Percentiles rank a stretch among this genome's conserved stretches.
phyloP scores from a whole-genome alignment of 257 asterid species.

The Nyctanthes arbortristis region DNA sequence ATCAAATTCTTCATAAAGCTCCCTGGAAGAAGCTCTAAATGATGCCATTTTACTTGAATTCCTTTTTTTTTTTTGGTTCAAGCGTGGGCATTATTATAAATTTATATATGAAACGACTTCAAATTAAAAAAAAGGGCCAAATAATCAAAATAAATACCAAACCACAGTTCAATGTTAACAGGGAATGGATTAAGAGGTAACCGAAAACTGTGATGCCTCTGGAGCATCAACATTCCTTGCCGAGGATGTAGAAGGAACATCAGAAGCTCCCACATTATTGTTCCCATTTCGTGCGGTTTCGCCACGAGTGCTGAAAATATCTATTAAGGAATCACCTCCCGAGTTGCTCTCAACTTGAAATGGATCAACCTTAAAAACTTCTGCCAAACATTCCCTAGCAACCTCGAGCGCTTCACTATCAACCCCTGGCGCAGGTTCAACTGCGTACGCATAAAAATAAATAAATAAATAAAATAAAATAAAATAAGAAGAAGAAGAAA shows the following conservation, averaged over 20 bases:
- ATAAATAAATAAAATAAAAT: background rate
- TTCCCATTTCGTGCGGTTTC: slow-evolving; percentile 15
- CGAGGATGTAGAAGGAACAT: slow-evolving; percentile 39
- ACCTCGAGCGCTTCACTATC: slow-evolving; percentile 76
- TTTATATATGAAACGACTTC: background rate
- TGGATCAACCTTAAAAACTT: slow-evolving; percentile 66
- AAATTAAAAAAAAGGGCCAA: background rate
- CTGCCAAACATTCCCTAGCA: slow-evolving; percentile 74
- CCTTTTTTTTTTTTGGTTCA: too few relatives aligned
- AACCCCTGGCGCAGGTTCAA: slow-evolving; percentile 67
- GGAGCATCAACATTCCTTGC: slow-evolving; percentile 31
- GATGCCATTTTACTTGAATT: too few relatives aligned
- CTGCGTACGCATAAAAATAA: slow-evolving; percentile 31
- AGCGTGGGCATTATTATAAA: too few relatives aligned
- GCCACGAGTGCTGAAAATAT: slow-evolving; percentile 52
- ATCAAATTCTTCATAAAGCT: too few relatives aligned
- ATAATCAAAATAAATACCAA: background rate
- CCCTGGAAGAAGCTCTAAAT: too few relatives aligned
- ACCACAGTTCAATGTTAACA: background rate
- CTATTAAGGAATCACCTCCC: slow-evolving; percentile 50
- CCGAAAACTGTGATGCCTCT: slow-evolving; percentile 34
- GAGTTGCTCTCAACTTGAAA: slow-evolving; percentile 40
- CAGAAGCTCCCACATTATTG: slow-evolving; percentile 32
- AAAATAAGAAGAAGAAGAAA: background rate
- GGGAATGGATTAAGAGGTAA: slow-evolving; percentile 10